Percentiles rank a stretch among this genome's conserved stretches.
Evolutionary conservation across 1,284 basidiomycete genomes (phyloP).

Genomic region (Leccinum fallax): DNA sequence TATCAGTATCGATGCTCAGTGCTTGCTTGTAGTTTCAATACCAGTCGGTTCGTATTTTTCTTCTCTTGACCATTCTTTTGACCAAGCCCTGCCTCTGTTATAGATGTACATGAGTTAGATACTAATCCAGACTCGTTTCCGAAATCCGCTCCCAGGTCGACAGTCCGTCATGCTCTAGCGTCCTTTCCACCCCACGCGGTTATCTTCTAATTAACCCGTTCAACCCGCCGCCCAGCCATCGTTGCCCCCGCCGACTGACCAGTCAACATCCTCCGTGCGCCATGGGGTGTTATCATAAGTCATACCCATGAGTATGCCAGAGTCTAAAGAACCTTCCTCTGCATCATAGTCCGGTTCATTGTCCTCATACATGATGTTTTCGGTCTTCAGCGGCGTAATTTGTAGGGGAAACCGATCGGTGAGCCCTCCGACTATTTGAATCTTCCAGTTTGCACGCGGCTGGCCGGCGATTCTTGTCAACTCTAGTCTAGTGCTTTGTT

Average conservation of each 20-base stretch:
- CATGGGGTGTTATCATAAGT: conserved; percentile 9
- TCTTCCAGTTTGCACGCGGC: conserved; percentile 30
- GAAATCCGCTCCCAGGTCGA: conserved; percentile 6
- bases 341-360: conserved; percentile 18
- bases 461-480: conserved; percentile 25
- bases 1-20: neutral
- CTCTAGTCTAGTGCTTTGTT: conserved; percentile 38
- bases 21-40: conserved; percentile 20
- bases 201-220: neutral
- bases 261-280: conserved; percentile 13
- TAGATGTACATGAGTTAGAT: conserved; percentile 31
- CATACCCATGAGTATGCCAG: conserved; percentile 26
- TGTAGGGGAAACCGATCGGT: conserved; percentile 4
- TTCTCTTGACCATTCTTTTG: neutral
- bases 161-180: neutral
- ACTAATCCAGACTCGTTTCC: conserved; percentile 24
- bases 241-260: conserved; percentile 14
- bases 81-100: conserved; percentile 14
- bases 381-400: conserved; percentile 12
- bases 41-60: conserved; percentile 19
- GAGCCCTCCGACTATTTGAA: conserved; percentile 22
- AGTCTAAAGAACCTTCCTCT: conserved; percentile 29
- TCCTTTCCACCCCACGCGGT: conserved; percentile 1
- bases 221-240: conserved; percentile 13
- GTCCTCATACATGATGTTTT: conserved; percentile 18